These are phyloP conservation scores for Schizopora paradoxa DNA, from an alignment of 1,284 basidiomycete genomes.

Conservation along the genomic window DNA sequence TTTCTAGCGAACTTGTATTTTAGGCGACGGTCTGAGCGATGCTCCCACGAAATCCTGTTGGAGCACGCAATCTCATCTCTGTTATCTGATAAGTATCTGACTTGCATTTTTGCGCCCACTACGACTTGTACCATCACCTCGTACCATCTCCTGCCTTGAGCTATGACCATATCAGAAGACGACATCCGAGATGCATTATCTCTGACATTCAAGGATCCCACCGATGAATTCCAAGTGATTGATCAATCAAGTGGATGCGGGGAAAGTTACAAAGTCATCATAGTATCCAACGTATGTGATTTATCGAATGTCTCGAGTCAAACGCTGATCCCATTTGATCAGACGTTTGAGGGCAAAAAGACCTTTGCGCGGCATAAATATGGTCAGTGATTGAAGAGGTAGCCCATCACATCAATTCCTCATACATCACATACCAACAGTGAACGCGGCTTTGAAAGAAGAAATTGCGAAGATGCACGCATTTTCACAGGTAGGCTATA, in stretches of 20 bases:
- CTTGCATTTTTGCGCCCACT: no score
- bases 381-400: conserved; percentile 36
- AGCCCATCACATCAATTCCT: neutral
- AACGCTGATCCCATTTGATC: neutral
- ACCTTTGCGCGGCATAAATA: conserved; percentile 67
- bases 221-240: no score
- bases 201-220: no score
- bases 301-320: conserved; percentile 5
- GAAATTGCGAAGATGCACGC: conserved; percentile 77
- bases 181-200: no score
- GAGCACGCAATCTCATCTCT: no score
- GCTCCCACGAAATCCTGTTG: no score
- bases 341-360: conserved; percentile 71
- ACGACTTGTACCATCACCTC: no score
- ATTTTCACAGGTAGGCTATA: conserved; percentile 65
- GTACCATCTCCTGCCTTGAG: no score
- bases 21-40: no score
- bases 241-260: conserved; percentile 77
- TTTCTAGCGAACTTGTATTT: no score
- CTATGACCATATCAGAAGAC: no score
- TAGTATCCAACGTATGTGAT: conserved; percentile 64
- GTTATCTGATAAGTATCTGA: no score
- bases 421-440: conserved; percentile 31
- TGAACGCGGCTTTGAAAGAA: conserved; percentile 68
- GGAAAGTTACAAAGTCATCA: conserved; percentile 64